phyloP scores from a whole-genome alignment of 257 asterid genomes.

The Solanum paucissectum region DNA sequence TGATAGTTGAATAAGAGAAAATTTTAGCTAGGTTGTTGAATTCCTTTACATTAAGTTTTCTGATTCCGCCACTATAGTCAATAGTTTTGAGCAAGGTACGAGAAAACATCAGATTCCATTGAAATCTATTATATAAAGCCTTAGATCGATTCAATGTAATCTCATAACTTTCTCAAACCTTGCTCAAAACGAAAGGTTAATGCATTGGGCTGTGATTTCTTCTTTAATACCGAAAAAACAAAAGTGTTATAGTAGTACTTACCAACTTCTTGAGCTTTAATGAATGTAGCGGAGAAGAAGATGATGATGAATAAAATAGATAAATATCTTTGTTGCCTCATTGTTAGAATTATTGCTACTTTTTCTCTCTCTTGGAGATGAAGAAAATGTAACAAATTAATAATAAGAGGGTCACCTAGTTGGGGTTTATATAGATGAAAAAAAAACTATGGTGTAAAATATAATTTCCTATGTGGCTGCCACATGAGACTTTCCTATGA shows the following conservation, averaged over 20 bases:
- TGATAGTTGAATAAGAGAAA: neutral
- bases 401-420: neutral
- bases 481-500: neutral
- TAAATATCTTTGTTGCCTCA: neutral
- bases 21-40: neutral
- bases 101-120: neutral
- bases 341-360: neutral
- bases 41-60: neutral
- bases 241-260: neutral
- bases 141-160: neutral
- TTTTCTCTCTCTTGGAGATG: neutral
- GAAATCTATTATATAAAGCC: neutral
- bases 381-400: neutral
- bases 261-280: conserved; percentile 2
- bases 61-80: neutral
- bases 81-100: neutral
- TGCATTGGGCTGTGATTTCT: accelerated
- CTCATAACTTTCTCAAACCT: neutral
- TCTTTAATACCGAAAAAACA: accelerated
- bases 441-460: neutral
- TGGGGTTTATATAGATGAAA: neutral
- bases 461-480: neutral
- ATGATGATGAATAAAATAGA: neutral
- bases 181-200: neutral
- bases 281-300: neutral